These are phyloP conservation scores for Cyberlindnera bimundalis DNA, from an alignment of 805 yeast species.

Conservation along the genomic window DNA sequence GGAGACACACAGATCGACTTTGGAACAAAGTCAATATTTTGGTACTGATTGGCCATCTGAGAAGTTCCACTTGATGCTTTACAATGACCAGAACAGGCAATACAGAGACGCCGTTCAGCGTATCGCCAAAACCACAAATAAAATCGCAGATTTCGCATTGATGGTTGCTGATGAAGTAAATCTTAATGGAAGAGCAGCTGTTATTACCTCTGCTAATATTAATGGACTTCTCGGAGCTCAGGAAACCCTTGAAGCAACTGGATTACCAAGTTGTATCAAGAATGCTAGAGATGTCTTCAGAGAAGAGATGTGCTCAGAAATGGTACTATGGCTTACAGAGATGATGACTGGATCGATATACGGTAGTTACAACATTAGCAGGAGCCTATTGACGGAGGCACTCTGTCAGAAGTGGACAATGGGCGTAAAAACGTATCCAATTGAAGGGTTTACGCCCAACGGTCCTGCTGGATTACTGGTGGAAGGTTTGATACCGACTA, in stretches of 20 bases:
- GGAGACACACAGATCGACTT: constrained; percentile 34
- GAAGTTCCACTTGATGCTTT: constrained; percentile 52
- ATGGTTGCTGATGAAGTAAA: constrained; percentile 71
- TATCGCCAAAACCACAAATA: constrained; percentile 59
- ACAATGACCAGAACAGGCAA: constrained; percentile 80
- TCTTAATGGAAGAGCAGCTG: constrained; percentile 63
- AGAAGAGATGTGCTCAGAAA: constrained; percentile 77
- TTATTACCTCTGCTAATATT: constrained; percentile 53
- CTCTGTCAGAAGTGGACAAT: constrained; percentile 59
- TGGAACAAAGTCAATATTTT: constrained; percentile 41
- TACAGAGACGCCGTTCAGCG: constrained; percentile 68
- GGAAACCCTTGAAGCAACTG: constrained; percentile 55
- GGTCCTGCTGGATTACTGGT: constrained; percentile 15
- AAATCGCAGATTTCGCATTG: constrained; percentile 59
- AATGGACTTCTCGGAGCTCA: constrained; percentile 50
- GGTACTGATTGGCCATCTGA: constrained; percentile 41
- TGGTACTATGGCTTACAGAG: constrained; percentile 61
- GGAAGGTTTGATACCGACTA: constrained; percentile 18
- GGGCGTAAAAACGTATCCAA: constrained; percentile 38
- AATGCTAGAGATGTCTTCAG: constrained; percentile 67
- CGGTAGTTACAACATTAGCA: constrained; percentile 43
- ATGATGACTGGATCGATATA: constrained; percentile 52
- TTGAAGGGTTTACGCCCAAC: background rate
- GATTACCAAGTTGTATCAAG: constrained; percentile 62
- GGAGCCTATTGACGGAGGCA: constrained; percentile 52